phyloP scores from a whole-genome alignment of 75 land plant species.

The Azolla pinnata region DNA sequence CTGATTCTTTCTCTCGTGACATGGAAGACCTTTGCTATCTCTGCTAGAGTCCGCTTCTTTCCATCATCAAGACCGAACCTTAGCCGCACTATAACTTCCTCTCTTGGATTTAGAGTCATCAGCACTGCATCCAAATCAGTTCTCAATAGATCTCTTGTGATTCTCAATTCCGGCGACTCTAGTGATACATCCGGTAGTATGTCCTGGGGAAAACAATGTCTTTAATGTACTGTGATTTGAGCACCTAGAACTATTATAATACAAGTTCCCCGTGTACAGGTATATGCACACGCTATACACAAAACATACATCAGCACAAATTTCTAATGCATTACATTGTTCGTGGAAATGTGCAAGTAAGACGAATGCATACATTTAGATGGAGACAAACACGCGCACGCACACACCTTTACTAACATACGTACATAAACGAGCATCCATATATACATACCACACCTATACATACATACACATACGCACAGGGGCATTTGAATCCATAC shows the following conservation, averaged over 20 bases:
- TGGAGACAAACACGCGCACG: too few relatives aligned
- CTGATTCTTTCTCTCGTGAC: constrained; percentile 67
- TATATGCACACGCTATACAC: neutral
- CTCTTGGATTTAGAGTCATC: constrained; percentile 45
- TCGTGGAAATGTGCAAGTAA: neutral
- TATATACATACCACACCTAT: too few relatives aligned
- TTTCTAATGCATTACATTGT: too few relatives aligned
- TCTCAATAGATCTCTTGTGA: constrained; percentile 47
- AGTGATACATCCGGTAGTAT: constrained; percentile 45
- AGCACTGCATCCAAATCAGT: constrained; percentile 52
- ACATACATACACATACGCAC: too few relatives aligned
- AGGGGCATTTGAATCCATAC: too few relatives aligned
- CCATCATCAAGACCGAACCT: constrained; percentile 66
- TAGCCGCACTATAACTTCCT: constrained; percentile 44
- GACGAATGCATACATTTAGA: too few relatives aligned
- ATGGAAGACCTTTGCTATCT: constrained; percentile 44
- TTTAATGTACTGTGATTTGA: too few relatives aligned
- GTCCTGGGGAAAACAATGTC: constrained; percentile 44
- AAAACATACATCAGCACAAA: neutral
- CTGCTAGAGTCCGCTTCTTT: constrained; percentile 35
- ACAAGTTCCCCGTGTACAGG: neutral
- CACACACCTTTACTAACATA: too few relatives aligned
- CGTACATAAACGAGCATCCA: too few relatives aligned
- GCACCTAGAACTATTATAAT: neutral
- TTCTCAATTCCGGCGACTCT: constrained; percentile 37